Evolutionary conservation across 192 early-diverging fungal genomes (phyloP), one percentile per base, ranked within the genome.

Genomic region (Coemansia sp.): DNA sequence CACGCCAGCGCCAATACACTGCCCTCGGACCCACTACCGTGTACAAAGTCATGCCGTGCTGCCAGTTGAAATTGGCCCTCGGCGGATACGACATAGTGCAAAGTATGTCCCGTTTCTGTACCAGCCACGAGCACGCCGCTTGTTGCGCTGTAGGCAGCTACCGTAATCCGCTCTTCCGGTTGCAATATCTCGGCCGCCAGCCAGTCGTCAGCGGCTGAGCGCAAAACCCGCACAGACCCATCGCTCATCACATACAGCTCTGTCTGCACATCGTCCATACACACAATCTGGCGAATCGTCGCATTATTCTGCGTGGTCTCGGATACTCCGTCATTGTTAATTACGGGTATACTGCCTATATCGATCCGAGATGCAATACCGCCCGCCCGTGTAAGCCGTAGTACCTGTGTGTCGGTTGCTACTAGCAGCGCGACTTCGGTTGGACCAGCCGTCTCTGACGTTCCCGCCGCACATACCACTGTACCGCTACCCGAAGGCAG

Each of bases 51-150:
- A 5, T 36, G 30, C 19, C 45, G 18, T 27, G 25, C 51, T 23
- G 55, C 50, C 10, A 24, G 33, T 7, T 50, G 22, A 9, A 68
- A 32, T 7, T 33, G 22, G 15, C 20, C 43, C 10, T 10, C 30
- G 10, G 23, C 38, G 1, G 47, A 26, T 2, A 37, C 43, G 1
- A 42, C 22, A 22, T 53, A 71, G 29, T 71, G 29, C 17, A 58
- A 17, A 19, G 71, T 38, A 7, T 56, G 55, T 23, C 74, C 67
- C 2, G n/a, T 28, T 10, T 30, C 24, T 9, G 67, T 60, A 45
- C 63, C 67, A 3, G 64, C 41, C 5, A 64, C 74, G 0, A 57
- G n/a, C 37, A 71, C 40, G 23, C 40, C 28, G 46, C 64, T 67
- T 9, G 36, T 14, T 0, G 59, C 29, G 26, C 59, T 67, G 23